Evolutionary conservation across 176 grass and related monocot species (phyloP).

Genomic region (Zea luxurians): DNA sequence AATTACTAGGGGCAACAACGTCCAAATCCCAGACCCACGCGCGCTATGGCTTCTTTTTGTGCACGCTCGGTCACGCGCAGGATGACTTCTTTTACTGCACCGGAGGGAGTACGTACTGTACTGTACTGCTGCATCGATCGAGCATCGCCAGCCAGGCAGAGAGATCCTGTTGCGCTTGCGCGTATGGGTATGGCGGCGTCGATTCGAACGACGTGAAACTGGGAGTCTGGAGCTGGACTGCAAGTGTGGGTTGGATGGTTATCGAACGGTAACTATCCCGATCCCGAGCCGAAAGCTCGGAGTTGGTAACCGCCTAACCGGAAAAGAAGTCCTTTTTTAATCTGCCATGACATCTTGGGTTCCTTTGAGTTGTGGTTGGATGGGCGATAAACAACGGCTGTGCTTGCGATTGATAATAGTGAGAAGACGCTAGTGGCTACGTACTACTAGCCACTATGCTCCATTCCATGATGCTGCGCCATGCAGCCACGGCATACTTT

Average conservation of each 20-base stretch:
- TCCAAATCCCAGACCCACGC: no score
- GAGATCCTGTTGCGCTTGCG: not conserved
- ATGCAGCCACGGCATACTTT: not conserved
- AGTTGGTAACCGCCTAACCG: slow-evolving; percentile 11
- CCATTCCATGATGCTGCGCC: slow-evolving; percentile 3
- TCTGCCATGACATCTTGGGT: not conserved
- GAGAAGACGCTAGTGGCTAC: not conserved
- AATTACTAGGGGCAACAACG: no score
- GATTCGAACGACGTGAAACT: not conserved
- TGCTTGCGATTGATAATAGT: no score
- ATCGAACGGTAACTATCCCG: slow-evolving; percentile 11
- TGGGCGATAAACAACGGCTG: no score
- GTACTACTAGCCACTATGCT: not conserved
- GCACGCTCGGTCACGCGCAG: no score
- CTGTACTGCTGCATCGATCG: not conserved
- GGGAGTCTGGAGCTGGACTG: not conserved
- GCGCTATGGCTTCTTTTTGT: no score
- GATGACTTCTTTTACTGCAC: no score
- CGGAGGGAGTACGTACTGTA: no score
- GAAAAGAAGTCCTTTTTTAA: not conserved
- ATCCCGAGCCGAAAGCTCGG: slow-evolving; percentile 7
- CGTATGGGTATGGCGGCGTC: not conserved
- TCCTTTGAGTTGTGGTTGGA: slow-evolving; percentile 1
- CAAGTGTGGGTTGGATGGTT: not conserved
- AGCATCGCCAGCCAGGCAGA: not conserved